phyloP scores from a whole-genome alignment of 305 asterid genomes.

The Caryopteris hybrid region DNA sequence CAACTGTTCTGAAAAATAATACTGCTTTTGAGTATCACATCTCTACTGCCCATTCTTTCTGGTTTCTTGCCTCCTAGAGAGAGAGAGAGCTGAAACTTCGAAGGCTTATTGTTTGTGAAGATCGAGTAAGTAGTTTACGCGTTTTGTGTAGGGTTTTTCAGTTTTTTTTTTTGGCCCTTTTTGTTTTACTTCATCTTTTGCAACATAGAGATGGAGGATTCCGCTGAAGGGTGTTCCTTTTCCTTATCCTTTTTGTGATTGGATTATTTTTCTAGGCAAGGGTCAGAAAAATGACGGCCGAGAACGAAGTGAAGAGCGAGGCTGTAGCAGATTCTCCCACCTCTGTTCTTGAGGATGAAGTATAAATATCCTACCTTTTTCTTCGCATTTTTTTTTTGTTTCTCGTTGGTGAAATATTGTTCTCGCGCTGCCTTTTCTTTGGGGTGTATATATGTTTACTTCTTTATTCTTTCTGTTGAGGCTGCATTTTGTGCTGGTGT shows the following conservation, averaged over 20 bases:
- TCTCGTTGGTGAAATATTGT: background rate
- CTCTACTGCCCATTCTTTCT: slow-evolving; percentile 5
- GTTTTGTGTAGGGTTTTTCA: slow-evolving; percentile 2
- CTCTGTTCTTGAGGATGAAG: slow-evolving; percentile 95
- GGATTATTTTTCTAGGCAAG: background rate
- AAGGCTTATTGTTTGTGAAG: background rate
- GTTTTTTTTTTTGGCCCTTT: background rate
- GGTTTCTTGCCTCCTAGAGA: slow-evolving; percentile 1
- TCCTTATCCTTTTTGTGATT: background rate
- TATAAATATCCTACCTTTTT: background rate
- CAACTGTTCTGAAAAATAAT: background rate
- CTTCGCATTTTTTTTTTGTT: background rate
- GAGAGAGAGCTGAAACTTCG: background rate
- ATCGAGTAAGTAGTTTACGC: background rate
- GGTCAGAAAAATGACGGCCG: slow-evolving; percentile 47
- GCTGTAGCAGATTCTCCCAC: slow-evolving; percentile 77
- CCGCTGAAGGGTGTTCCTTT: background rate
- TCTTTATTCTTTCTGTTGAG: background rate
- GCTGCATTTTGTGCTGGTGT: background rate
- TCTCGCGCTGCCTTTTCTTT: background rate
- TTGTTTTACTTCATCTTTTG: background rate
- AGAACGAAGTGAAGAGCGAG: slow-evolving; percentile 51
- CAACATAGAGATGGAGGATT: background rate
- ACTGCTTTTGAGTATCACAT: background rate
- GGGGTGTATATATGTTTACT: background rate